Evolutionary conservation across 495 filamentous ascomycete species (phyloP).

Genomic region (Neurospora terricola): DNA sequence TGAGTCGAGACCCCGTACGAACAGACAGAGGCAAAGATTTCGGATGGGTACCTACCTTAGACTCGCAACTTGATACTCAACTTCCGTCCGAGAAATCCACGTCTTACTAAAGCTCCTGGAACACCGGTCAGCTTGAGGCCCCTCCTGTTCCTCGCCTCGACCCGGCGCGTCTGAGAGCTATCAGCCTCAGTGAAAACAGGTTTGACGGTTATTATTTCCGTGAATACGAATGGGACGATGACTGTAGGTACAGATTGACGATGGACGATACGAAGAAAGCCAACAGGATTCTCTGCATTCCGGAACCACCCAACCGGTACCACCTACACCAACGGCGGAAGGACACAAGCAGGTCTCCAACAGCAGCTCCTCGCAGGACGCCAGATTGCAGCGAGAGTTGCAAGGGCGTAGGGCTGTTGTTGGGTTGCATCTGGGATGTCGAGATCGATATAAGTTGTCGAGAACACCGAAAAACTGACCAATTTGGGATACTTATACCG

Average conservation of each 20-base stretch:
- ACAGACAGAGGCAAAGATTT: neutral
- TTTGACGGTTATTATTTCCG: neutral
- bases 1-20: neutral
- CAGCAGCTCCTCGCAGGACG: neutral
- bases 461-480: neutral
- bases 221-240: neutral
- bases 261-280: neutral
- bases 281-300: neutral
- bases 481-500: neutral
- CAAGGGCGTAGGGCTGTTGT: neutral
- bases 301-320: neutral
- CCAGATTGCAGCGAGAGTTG: neutral
- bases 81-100: neutral
- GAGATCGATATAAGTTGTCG: neutral
- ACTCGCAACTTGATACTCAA: neutral
- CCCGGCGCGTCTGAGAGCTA: neutral
- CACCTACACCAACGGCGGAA: neutral
- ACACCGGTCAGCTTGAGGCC: neutral
- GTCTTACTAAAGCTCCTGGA: neutral
- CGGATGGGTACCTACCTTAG: neutral
- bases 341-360: neutral
- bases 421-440: neutral
- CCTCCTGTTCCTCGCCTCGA: too few species aligned
- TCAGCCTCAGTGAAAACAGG: neutral
- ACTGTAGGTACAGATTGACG: neutral